Percentiles rank a stretch among this genome's conserved stretches.
Conservation (phyloP, 345 rosid genomes). For the Aquilaria yunnanensis region DNA sequence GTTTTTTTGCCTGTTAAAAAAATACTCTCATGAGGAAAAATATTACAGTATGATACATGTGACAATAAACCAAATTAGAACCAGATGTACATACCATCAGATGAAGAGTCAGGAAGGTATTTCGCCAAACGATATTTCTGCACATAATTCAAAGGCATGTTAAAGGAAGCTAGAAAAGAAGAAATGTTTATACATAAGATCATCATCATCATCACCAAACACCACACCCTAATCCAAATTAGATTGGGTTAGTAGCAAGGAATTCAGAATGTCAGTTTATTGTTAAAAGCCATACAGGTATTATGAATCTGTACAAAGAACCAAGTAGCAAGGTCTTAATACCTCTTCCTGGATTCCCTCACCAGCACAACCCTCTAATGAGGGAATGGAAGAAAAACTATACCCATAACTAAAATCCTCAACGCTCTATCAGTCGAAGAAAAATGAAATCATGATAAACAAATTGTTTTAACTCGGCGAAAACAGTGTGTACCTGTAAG, state of each 20-base stretch:
- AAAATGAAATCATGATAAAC: conserved; percentile 1
- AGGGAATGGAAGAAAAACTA: background rate
- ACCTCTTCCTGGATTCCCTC: no score
- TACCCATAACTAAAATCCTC: background rate
- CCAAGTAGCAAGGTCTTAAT: no score
- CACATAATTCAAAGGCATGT: conserved; percentile 21
- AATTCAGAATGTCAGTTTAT: no score
- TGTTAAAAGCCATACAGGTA: no score
- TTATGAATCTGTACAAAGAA: no score
- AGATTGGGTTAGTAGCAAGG: no score
- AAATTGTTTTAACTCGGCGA: background rate
- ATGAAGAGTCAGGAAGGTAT: conserved; percentile 87
- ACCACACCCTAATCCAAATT: background rate
- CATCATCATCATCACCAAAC: background rate
- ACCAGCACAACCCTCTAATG: no score
- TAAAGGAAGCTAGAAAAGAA: conserved; percentile 7
- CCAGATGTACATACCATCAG: conserved; percentile 60
- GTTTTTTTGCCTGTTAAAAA: conserved; percentile 62
- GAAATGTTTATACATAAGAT: background rate
- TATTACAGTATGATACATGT: background rate
- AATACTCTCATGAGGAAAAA: conserved; percentile 4
- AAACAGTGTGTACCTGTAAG: conserved; percentile 57
- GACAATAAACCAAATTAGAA: conserved; percentile 12
- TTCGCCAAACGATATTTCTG: conserved; percentile 97
- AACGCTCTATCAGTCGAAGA: conserved; percentile 1